Evolutionary conservation across 441 rosid species (phyloP).

Genomic region (Adansonia gregorii): DNA sequence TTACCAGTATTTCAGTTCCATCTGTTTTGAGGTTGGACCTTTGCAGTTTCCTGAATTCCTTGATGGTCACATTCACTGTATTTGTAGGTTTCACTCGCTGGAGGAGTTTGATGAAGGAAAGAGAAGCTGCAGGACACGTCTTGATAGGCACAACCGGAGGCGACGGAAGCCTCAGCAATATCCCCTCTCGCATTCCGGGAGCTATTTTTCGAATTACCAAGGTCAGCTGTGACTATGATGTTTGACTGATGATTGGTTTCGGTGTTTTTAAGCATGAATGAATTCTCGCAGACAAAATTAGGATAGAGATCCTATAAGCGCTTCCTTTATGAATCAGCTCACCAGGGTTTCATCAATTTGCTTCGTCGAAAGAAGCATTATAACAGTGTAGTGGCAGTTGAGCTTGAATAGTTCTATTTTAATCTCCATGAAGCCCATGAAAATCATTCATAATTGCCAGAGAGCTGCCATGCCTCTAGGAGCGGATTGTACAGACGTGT

Average conservation of each 20-base stretch:
- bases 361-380: not conserved
- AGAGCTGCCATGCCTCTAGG: not conserved
- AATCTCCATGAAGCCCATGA: not conserved
- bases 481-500: not conserved
- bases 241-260: conserved; percentile 6
- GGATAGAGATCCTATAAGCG: not conserved
- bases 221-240: conserved; percentile 38
- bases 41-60: not conserved
- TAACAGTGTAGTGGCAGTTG: not conserved
- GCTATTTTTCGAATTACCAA: conserved; percentile 48
- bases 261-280: too few species aligned
- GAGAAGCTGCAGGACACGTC: conserved; percentile 94
- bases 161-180: conserved; percentile 81
- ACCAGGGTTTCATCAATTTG: not conserved
- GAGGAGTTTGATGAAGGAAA: conserved; percentile 91
- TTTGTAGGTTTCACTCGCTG: conserved; percentile 71
- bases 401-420: not conserved
- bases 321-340: not conserved
- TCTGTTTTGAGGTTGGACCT: too few species aligned
- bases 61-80: not conserved
- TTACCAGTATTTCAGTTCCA: too few species aligned
- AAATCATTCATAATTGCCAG: not conserved
- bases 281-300: not conserved
- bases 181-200: conserved; percentile 43
- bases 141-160: conserved; percentile 84